phyloP scores from a whole-genome alignment of 345 rosid species.

The Eucalyptus sp. region DNA sequence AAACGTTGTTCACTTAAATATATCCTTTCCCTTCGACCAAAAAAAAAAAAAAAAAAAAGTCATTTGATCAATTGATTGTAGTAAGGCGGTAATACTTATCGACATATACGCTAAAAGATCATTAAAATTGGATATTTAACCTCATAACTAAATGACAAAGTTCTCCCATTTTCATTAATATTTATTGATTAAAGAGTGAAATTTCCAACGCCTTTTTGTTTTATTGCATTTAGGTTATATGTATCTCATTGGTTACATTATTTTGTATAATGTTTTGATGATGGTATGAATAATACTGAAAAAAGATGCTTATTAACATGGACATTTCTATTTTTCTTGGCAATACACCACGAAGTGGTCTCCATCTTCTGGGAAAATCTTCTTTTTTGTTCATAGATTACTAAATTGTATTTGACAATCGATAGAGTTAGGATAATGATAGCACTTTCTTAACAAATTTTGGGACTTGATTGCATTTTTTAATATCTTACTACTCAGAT shows the following conservation, averaged over 20 bases:
- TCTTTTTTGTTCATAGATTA: no score
- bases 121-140: no score
- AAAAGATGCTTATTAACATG: background rate
- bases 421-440: background rate
- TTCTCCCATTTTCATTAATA: no score
- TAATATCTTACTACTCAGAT: no score
- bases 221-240: background rate
- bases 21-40: no score
- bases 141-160: no score
- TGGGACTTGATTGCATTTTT: accelerated
- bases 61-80: background rate
- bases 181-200: no score
- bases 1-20: no score
- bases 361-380: background rate
- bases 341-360: background rate
- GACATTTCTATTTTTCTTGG: background rate
- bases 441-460: no score
- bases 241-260: background rate
- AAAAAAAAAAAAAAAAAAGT: no score
- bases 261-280: background rate
- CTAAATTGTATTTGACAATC: background rate
- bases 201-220: no score
- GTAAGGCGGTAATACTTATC: background rate
- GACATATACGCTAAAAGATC: background rate
- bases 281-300: background rate